Evolutionary conservation across 768 basidiomycete species (phyloP), one percentile per base, ranked within the genome.

Genomic region (Hydnomerulius pinastri): DNA sequence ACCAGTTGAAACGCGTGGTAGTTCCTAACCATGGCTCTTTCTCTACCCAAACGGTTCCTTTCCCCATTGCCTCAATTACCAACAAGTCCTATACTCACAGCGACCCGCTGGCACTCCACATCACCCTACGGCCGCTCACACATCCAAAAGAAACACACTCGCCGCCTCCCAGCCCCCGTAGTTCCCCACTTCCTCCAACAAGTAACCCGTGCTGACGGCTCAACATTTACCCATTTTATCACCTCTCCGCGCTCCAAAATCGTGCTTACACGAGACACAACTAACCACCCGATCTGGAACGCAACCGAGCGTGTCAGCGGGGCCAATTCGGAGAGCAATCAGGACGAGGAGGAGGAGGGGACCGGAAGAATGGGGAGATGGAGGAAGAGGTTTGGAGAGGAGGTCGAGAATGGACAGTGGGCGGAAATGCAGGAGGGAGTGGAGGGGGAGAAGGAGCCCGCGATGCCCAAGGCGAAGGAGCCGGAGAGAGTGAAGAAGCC

Each of bases 281-380:
- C 89, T 13, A 97, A 93, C 66, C 86, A 93, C 60, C 90, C 93
- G 1, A 69, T 92, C 6, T 97, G 89, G 87, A 89, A 90, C 62
- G 81, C 87, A 2, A 79, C 81, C 3, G 71, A 77, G 52, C 75
- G 76, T 54, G 72, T 77, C 21, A 74, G 73, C 50, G 82, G 78
- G 35, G 67, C 72, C 25, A 73, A 74, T 1, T 65, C 85, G 40
- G 65, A 58, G 35, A 68, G 72, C 30, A 71, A 68, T 48, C 65
- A 73, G 43, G 84, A 84, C 56, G 88, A 88, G 53, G 89, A 90
- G 62, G 82, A 74, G 54, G 82, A 82, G 43, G 80, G 81, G 41
- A 81, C 84, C 1, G 93, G 93, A 6, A 75, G 93, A 10, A 70
- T 95, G 62, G 90, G 90, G 10, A 76, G 91, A 60, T 95, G 92